Evolutionary conservation across 768 basidiomycete species (phyloP).

Genomic region (Boletus rufocinnamomeus): DNA sequence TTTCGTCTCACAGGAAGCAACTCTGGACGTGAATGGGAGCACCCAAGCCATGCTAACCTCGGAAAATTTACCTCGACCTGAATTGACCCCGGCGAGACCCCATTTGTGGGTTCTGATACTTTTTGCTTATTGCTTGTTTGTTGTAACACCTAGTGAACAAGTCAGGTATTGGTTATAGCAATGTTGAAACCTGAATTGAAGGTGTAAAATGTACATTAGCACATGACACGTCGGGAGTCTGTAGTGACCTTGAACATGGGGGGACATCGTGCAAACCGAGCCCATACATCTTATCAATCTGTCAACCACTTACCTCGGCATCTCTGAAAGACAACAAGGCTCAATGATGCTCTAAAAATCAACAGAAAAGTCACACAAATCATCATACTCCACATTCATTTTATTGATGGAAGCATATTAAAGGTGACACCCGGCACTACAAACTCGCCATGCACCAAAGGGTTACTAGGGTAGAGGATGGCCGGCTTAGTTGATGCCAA

Average conservation of each 20-base stretch:
- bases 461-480: background rate
- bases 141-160: background rate
- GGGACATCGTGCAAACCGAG: no score
- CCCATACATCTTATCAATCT: background rate
- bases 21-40: background rate
- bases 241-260: no score
- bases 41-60: background rate
- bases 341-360: background rate
- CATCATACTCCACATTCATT: background rate
- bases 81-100: background rate
- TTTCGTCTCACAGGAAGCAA: constrained; percentile 17
- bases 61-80: background rate
- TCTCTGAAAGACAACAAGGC: background rate
- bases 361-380: background rate
- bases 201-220: background rate
- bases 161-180: background rate
- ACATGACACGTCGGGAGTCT: no score
- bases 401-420: background rate
- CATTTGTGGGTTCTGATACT: background rate
- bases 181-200: background rate
- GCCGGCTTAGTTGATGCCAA: constrained; percentile 1
- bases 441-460: constrained; percentile 15
- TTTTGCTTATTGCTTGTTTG: background rate
- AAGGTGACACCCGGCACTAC: constrained; percentile 11
- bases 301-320: background rate